Percentiles rank a stretch among this genome's conserved stretches.
phyloP scores from a whole-genome alignment of 192 early-diverging fungal species.

The Dissophora globulifera region DNA sequence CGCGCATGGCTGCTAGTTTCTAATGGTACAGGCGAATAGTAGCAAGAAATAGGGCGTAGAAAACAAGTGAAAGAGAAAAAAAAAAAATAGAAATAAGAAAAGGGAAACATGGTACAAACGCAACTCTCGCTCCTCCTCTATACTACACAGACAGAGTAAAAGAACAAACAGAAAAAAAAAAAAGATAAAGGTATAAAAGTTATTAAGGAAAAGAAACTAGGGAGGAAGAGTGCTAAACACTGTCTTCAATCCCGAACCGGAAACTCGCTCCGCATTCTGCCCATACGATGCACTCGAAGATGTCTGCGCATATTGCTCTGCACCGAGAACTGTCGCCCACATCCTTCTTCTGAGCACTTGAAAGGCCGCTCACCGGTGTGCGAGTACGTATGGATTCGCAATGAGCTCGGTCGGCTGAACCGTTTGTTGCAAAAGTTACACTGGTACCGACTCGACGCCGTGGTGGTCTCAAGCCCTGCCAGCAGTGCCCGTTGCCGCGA shows the following conservation, averaged over 20 bases:
- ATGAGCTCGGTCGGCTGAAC: constrained; percentile 76
- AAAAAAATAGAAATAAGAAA: not conserved
- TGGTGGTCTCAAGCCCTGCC: constrained; percentile 26
- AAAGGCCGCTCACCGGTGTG: constrained; percentile 85
- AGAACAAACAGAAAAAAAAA: not conserved
- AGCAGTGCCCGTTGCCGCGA: constrained; percentile 30
- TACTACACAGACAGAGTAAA: no score
- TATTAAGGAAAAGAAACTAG: not conserved
- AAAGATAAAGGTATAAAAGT: not conserved
- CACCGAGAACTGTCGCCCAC: constrained; percentile 76
- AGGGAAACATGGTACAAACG: not conserved
- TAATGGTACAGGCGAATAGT: not conserved
- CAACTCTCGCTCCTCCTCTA: no score
- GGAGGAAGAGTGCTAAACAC: not conserved
- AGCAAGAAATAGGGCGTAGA: not conserved
- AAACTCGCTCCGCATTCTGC: constrained; percentile 39
- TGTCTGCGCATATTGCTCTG: constrained; percentile 83
- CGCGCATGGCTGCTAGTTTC: not conserved
- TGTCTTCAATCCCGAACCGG: not conserved
- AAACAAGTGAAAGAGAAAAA: not conserved
- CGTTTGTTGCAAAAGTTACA: constrained; percentile 70
- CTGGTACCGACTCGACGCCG: constrained; percentile 60
- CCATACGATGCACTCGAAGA: constrained; percentile 62
- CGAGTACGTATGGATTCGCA: constrained; percentile 75
- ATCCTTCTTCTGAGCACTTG: constrained; percentile 69